Evolutionary conservation across 495 filamentous ascomycete species (phyloP).

Genomic region (Neurospora sp.): DNA sequence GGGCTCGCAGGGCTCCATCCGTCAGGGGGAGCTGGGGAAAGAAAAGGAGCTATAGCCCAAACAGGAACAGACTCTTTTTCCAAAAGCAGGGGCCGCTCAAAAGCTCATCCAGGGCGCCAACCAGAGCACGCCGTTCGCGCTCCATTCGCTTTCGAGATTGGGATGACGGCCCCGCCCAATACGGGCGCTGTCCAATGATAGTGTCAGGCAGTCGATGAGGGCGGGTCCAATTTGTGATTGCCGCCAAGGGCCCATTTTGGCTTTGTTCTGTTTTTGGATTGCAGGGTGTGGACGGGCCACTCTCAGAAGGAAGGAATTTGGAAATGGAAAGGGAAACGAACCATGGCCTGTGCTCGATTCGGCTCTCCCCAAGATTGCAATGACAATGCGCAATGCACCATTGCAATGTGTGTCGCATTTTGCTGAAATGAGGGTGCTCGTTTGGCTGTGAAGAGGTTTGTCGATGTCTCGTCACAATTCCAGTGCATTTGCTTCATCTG

Average conservation of each 20-base stretch:
- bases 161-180: conserved; percentile 12
- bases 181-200: conserved; percentile 4
- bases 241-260: conserved; percentile 2
- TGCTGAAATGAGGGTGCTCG: neutral
- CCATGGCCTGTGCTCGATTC: neutral
- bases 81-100: neutral
- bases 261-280: neutral
- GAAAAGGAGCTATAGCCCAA: neutral
- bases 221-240: conserved; percentile 15
- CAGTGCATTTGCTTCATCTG: neutral
- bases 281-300: neutral
- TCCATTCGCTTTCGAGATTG: conserved; percentile 6
- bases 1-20: neutral
- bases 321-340: neutral
- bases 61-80: neutral
- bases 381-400: neutral
- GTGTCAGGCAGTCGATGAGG: neutral
- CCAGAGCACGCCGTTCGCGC: neutral
- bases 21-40: neutral
- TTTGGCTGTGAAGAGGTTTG: neutral
- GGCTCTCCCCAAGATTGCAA: neutral
- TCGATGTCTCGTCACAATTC: neutral
- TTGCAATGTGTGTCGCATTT: neutral
- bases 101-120: neutral
- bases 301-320: neutral